Conservation (phyloP, 352 stramenopile species). For the Phytophthora podocarpi region DNA sequence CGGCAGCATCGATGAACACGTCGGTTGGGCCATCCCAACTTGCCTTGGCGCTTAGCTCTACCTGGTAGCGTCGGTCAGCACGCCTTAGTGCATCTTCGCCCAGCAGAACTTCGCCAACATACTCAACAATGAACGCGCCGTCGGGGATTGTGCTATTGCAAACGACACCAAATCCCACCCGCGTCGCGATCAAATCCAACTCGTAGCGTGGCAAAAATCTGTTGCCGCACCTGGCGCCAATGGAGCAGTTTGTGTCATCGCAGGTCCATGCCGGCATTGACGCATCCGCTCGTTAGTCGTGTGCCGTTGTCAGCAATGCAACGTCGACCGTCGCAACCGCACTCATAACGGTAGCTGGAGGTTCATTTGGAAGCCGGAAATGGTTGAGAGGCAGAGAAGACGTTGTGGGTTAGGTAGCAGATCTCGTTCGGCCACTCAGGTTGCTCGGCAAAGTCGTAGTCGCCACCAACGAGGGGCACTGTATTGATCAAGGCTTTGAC, state of each 20-base stretch:
- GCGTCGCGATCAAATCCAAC: neutral
- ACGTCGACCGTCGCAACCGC: neutral
- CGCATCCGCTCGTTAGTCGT: neutral
- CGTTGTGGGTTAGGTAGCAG: neutral
- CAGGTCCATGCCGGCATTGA: neutral
- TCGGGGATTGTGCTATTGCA: neutral
- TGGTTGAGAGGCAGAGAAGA: neutral
- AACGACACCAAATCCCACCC: neutral
- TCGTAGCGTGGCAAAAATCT: neutral
- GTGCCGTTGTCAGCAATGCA: neutral
- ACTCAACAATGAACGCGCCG: neutral
- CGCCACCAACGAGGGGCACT: neutral
- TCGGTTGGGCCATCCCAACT: neutral
- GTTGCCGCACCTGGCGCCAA: neutral
- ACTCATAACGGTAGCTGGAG: neutral
- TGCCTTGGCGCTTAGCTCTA: neutral
- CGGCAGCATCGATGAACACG: neutral
- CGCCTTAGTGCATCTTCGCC: neutral
- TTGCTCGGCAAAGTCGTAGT: neutral
- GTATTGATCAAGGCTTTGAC: too few species aligned
- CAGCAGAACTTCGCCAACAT: neutral
- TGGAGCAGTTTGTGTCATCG: neutral
- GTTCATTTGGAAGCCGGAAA: neutral
- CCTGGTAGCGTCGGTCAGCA: neutral
- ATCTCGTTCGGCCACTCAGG: neutral